Evolutionary conservation across 1,284 basidiomycete genomes (phyloP).

Genomic region (Sanghuangporus baumii): DNA sequence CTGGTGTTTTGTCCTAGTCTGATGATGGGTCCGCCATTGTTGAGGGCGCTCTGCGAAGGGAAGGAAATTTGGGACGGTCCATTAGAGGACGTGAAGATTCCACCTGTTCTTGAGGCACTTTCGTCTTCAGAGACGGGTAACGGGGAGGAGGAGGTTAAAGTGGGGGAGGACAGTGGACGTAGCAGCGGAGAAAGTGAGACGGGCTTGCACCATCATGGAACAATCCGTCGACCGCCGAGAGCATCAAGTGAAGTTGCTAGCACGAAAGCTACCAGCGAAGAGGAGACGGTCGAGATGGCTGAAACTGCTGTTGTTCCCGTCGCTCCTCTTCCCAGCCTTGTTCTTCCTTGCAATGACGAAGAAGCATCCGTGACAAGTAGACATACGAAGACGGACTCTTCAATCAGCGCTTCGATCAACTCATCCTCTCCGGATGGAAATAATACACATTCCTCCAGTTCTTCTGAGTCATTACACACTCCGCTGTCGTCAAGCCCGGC

Average conservation of each 20-base stretch:
- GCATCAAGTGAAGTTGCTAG: neutral
- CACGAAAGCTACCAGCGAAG: neutral
- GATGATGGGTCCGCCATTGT: slow-evolving; percentile 69
- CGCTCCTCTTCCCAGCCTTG: neutral
- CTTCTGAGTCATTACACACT: slow-evolving; percentile 12
- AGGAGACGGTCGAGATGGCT: neutral
- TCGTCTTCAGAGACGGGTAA: neutral
- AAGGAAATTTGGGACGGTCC: slow-evolving; percentile 55
- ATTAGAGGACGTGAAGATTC: slow-evolving; percentile 11
- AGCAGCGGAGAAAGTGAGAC: neutral
- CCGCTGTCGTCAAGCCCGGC: slow-evolving; percentile 6
- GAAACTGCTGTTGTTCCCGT: neutral
- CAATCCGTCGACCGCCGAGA: neutral
- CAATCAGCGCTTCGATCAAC: neutral
- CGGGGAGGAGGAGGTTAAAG: neutral
- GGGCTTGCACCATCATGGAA: neutral
- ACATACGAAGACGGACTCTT: slow-evolving; percentile 7
- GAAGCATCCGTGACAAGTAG: neutral
- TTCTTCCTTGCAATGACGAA: neutral
- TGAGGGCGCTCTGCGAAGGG: slow-evolving; percentile 69
- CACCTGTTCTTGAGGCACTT: neutral
- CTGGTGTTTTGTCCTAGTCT: slow-evolving; percentile 78
- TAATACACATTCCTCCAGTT: neutral
- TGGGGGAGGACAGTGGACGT: neutral
- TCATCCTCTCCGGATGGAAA: slow-evolving; percentile 1